A percentile compares a stretch with the other conserved stretches of the same genome.
Evolutionary conservation across 148 eudicot species (phyloP).

Genomic region (Linanthus parryae): DNA sequence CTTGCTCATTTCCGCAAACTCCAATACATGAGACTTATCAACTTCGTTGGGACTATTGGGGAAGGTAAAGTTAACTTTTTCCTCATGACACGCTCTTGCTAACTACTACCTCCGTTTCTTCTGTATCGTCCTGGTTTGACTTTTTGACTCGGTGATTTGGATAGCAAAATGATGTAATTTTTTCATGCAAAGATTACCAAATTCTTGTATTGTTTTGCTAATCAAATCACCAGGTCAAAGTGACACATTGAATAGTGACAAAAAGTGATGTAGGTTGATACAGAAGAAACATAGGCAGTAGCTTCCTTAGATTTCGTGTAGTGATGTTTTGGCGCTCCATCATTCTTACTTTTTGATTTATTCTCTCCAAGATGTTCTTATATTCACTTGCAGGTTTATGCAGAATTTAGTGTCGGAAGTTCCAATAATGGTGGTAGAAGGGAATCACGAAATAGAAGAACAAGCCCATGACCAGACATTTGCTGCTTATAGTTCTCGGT

Average conservation of each 20-base stretch:
- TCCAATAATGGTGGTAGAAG: conserved; percentile 95
- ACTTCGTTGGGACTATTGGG: conserved; percentile 99
- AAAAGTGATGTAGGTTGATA: too few relatives aligned
- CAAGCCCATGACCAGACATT: conserved; percentile 65
- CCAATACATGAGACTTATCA: conserved; percentile 97
- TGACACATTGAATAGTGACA: too few relatives aligned
- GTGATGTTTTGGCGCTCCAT: neutral
- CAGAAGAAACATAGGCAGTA: neutral
- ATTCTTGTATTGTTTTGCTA: too few relatives aligned
- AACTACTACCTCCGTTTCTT: too few relatives aligned
- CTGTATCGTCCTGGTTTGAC: too few relatives aligned
- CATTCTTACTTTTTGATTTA: neutral
- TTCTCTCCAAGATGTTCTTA: neutral
- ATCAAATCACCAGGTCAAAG: too few relatives aligned
- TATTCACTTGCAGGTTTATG: conserved; percentile 60
- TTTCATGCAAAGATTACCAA: too few relatives aligned
- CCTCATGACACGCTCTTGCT: too few relatives aligned
- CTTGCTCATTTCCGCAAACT: conserved; percentile 68
- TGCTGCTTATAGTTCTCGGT: conserved; percentile 86
- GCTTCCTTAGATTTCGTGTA: neutral
- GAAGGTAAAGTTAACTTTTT: conserved; percentile 70
- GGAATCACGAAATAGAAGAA: conserved; percentile 93
- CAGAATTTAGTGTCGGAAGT: conserved; percentile 67
- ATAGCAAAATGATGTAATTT: too few relatives aligned
- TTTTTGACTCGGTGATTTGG: too few relatives aligned